Evolutionary conservation across 129 eudicot genomes (phyloP).

Genomic region (Solidago caesia): DNA sequence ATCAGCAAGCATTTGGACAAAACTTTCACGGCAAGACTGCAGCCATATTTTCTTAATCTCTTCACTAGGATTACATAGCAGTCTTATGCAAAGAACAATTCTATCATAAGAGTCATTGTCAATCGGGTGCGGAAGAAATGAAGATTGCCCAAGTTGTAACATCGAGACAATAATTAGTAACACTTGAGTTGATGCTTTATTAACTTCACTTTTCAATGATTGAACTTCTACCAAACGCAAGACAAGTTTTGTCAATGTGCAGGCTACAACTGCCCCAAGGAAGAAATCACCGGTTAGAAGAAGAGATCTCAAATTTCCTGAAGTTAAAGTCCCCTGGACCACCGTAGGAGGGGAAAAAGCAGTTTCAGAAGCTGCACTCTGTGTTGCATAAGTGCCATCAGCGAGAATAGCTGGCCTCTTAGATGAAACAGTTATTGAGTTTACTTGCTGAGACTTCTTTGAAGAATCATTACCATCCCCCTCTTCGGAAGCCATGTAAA

Average conservation of each 20-base stretch:
- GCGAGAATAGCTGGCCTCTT: conserved; percentile 86
- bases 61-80: conserved; percentile 71
- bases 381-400: conserved; percentile 96
- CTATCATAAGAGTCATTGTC: conserved; percentile 85
- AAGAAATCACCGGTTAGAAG: conserved; percentile 87
- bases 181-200: conserved; percentile 53
- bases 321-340: conserved; percentile 61
- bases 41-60: conserved; percentile 76
- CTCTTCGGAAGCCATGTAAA: conserved; percentile 66
- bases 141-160: conserved; percentile 85
- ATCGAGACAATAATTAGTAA: conserved; percentile 67
- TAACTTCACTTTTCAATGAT: conserved; percentile 64
- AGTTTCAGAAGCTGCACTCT: conserved; percentile 88
- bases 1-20: conserved; percentile 92
- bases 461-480: conserved; percentile 64
- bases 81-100: conserved; percentile 68
- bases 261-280: conserved; percentile 88
- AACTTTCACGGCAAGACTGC: conserved; percentile 82
- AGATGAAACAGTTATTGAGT: conserved; percentile 73
- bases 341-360: conserved; percentile 67
- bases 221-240: conserved; percentile 85
- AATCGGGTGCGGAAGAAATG: conserved; percentile 87
- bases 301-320: conserved; percentile 82
- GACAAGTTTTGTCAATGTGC: conserved; percentile 77
- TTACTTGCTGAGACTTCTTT: conserved; percentile 65